Evolutionary conservation across 305 asterid species (phyloP), one percentile per base, ranked within the genome.

Genomic region (Fraxinus sp.): DNA sequence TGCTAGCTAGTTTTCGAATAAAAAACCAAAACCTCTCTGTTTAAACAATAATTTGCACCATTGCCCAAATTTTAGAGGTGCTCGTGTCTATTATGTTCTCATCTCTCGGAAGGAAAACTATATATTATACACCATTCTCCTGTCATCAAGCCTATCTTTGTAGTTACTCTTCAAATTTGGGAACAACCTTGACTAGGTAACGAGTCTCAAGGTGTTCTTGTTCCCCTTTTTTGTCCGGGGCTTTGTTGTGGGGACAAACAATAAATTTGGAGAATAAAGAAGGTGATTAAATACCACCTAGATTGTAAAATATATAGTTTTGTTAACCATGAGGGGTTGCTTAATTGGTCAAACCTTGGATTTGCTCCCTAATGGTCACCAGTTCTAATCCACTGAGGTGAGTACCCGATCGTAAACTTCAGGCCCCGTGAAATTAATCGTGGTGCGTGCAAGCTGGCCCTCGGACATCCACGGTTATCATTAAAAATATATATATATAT

Each of bases 191-290:
- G 84, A 72, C 86, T 77, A 73, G 81, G 88, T 91, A 79, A 83
- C 74, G 87, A 64, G 85, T 68, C 77, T 83, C 86, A 79, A 86
- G 87, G 88, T 82, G 89, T 79, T 81, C 86, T 78, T 86, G 73
- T 79, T 83, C 85, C 91, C 91, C 84, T 32, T 90, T 85, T 91
- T 88, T 86, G 87, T 77, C 83, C 46, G 89, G 95, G 93, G 90
- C 86, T 78, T 84, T 88, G 81, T 86, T 86, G 84, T 86, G 74
- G 49, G 84, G 85, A 86, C 49, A 78, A 86, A 83, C 81, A 82
- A 90, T 86, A 81, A 84, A 85, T 84, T 75, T 14, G 81, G 77
- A 79, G 83, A 87, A 83, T 62, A 78, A 76, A 90, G 79, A 66
- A 37, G 84, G 87, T 83, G 76, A 85, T 76, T 86, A 78, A 81